Conservation (phyloP, 2,329 filamentous ascomycete genomes). For the Geosmithia putterillii region DNA sequence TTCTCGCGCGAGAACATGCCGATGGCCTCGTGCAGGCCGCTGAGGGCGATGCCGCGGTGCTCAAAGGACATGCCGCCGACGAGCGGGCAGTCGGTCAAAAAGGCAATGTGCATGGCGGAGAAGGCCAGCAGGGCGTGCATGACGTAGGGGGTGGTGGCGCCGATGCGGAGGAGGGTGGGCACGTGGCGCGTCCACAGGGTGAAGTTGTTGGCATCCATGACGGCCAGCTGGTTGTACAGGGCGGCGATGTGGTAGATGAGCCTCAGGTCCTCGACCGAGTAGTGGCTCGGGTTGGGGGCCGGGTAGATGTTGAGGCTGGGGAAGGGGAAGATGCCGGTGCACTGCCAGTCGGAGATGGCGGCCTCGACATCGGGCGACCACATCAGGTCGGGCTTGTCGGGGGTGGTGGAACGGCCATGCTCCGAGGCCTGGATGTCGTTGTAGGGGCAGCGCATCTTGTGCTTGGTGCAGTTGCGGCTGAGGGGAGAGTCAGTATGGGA, state of each 20-base stretch:
- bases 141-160: slow-evolving; percentile 71
- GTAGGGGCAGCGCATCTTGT: slow-evolving; percentile 97
- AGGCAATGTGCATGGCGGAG: slow-evolving; percentile 89
- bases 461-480: slow-evolving; percentile 96
- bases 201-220: slow-evolving; percentile 67
- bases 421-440: slow-evolving; percentile 67
- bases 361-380: slow-evolving; percentile 80
- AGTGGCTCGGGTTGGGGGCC: slow-evolving; percentile 57
- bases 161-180: slow-evolving; percentile 66
- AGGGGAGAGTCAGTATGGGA: slow-evolving; percentile 4
- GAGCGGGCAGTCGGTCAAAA: slow-evolving; percentile 73
- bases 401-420: slow-evolving; percentile 45
- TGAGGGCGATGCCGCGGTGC: slow-evolving; percentile 74
- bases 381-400: slow-evolving; percentile 58
- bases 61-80: slow-evolving; percentile 83
- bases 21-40: slow-evolving; percentile 80
- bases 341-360: slow-evolving; percentile 71
- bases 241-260: slow-evolving; percentile 84
- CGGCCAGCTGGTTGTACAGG: slow-evolving; percentile 71
- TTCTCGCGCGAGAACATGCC: slow-evolving; percentile 73
- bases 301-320: slow-evolving; percentile 56
- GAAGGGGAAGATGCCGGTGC: slow-evolving; percentile 71
- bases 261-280: slow-evolving; percentile 67
- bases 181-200: slow-evolving; percentile 90
- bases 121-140: slow-evolving; percentile 90